phyloP scores from a whole-genome alignment of 2,329 filamentous ascomycete genomes.

The Exophiala viscosa region DNA sequence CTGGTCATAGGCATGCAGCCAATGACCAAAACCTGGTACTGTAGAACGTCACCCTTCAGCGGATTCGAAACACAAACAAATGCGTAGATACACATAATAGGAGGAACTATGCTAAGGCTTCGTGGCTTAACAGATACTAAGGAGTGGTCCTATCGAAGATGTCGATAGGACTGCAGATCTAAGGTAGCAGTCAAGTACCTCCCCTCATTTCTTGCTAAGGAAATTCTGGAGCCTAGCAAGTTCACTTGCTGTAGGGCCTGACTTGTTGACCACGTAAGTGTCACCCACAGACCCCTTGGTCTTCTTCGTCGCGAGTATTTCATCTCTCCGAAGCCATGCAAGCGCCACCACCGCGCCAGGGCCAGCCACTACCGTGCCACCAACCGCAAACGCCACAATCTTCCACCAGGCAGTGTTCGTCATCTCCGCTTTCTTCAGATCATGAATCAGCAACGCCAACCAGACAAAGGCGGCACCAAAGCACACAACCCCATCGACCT shows the following conservation, averaged over 20 bases:
- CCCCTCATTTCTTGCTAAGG: too few species aligned
- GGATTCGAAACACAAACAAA: too few species aligned
- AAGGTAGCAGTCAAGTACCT: too few species aligned
- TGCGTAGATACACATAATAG: too few species aligned
- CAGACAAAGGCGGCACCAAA: conserved; percentile 29
- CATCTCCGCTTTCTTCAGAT: conserved; percentile 35
- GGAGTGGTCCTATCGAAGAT: too few species aligned
- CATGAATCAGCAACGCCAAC: conserved; percentile 32
- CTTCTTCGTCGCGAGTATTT: conserved; percentile 32
- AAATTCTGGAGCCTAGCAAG: not conserved
- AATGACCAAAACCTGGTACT: too few species aligned
- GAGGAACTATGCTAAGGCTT: too few species aligned
- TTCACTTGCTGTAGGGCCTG: not conserved
- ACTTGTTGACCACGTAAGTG: not conserved
- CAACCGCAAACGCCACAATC: conserved; percentile 24
- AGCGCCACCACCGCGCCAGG: conserved; percentile 32
- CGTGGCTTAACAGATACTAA: too few species aligned
- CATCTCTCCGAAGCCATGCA: conserved; percentile 37
- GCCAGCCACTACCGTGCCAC: conserved; percentile 27
- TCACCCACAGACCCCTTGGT: not conserved
- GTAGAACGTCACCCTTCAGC: too few species aligned
- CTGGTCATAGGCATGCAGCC: too few species aligned
- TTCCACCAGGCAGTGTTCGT: conserved; percentile 26
- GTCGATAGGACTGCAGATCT: too few species aligned
- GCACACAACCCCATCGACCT: conserved; percentile 5